Percentiles rank a stretch among this genome's conserved stretches.
phyloP scores from a whole-genome alignment of 2,329 filamentous ascomycete genomes.

The Hymenoscyphus repandus region DNA sequence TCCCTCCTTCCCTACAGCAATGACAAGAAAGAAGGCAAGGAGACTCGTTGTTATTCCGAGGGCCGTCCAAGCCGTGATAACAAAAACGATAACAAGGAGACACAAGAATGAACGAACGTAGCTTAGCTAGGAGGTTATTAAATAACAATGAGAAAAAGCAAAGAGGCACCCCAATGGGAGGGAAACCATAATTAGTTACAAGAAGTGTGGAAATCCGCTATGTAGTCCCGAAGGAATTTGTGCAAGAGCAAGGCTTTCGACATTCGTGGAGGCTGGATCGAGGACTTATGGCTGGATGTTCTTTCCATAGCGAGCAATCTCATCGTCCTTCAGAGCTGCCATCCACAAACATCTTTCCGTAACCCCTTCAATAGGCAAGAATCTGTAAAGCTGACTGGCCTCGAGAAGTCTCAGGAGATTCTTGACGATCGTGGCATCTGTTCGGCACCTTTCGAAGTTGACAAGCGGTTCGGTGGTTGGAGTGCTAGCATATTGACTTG shows the following conservation, averaged over 20 bases:
- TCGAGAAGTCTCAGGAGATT: conserved; percentile 73
- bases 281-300: conserved; percentile 26
- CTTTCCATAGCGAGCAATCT: conserved; percentile 50
- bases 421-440: conserved; percentile 72
- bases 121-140: not conserved
- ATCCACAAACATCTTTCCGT: conserved; percentile 84
- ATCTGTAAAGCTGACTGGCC: conserved; percentile 68
- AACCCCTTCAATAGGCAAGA: conserved; percentile 70
- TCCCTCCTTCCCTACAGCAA: not conserved
- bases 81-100: not conserved
- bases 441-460: conserved; percentile 79
- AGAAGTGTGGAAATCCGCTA: not conserved
- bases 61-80: not conserved
- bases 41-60: not conserved
- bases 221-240: too few relatives aligned
- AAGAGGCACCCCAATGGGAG: not conserved
- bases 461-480: conserved; percentile 63
- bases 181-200: not conserved
- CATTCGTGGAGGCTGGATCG: too few relatives aligned
- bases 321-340: conserved; percentile 68
- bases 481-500: conserved; percentile 66
- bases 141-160: not conserved
- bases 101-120: not conserved
- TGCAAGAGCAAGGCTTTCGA: too few relatives aligned
- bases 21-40: not conserved